A percentile compares a stretch with the other conserved stretches of the same genome.
These are phyloP conservation scores for Coemansia sp. DNA, from an alignment of 192 early-diverging fungal species.

Conservation along the genomic window DNA sequence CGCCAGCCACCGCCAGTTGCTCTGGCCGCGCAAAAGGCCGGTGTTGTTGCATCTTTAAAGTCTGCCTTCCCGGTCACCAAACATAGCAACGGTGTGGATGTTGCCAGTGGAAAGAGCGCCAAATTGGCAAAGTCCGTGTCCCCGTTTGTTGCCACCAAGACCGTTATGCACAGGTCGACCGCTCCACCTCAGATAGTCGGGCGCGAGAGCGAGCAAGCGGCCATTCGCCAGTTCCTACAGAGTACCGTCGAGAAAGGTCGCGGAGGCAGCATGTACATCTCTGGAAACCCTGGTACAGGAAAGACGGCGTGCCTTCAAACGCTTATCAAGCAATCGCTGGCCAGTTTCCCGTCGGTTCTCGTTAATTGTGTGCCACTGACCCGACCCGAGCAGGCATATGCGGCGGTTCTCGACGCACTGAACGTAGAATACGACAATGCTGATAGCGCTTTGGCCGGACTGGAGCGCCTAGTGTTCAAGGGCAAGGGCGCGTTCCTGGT, in stretches of 20 bases:
- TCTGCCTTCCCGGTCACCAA: conserved; percentile 36
- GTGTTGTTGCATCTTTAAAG: conserved; percentile 27
- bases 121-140: conserved; percentile 18
- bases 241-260: conserved; percentile 31
- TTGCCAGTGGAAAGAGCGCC: not conserved
- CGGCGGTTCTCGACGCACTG: conserved; percentile 62
- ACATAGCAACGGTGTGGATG: conserved; percentile 7
- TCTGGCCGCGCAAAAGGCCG: conserved; percentile 4
- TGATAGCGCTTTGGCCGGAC: conserved; percentile 51
- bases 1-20: conserved; percentile 17
- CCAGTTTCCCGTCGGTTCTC: conserved; percentile 48
- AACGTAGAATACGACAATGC: conserved; percentile 9
- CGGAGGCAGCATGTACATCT: conserved; percentile 77
- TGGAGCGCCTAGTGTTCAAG: conserved; percentile 59
- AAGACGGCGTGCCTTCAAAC: conserved; percentile 82
- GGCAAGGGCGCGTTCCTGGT: conserved; percentile 58
- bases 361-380: conserved; percentile 89
- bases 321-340: conserved; percentile 54
- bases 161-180: conserved; percentile 41
- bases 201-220: conserved; percentile 35
- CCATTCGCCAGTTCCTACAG: conserved; percentile 36
- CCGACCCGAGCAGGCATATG: conserved; percentile 68
- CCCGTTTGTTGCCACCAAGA: conserved; percentile 36
- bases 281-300: conserved; percentile 91
- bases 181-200: conserved; percentile 50